phyloP scores from a whole-genome alignment of 2,329 filamentous ascomycete species.

The Colletotrichum somersetense region DNA sequence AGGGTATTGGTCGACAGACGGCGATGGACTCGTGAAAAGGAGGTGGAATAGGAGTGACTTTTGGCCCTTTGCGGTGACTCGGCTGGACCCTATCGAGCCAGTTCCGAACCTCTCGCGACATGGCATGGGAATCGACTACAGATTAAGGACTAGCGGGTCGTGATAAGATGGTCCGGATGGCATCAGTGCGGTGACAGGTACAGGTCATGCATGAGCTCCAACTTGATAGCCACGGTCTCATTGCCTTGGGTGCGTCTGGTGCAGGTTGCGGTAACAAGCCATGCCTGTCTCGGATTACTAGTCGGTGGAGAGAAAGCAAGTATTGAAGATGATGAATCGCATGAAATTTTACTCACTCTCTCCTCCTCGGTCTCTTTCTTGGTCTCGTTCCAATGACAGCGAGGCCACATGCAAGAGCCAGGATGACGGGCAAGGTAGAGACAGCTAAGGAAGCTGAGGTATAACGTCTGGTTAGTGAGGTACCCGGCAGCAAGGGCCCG shows the following conservation, averaged over 20 bases:
- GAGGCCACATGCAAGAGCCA: constrained; percentile 26
- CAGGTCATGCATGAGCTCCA: constrained; percentile 34
- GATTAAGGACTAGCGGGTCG: constrained; percentile 26
- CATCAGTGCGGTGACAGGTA: constrained; percentile 37
- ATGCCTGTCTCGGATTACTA: constrained; percentile 16
- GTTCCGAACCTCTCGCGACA: constrained; percentile 27
- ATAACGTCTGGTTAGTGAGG: constrained; percentile 27
- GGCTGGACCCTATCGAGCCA: constrained; percentile 28
- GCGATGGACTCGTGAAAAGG: constrained; percentile 10
- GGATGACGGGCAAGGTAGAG: constrained; percentile 28
- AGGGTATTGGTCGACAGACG: constrained; percentile 8
- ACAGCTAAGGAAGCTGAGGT: constrained; percentile 8
- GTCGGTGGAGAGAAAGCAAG: background rate
- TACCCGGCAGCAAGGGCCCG: constrained; percentile 33
- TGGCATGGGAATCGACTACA: constrained; percentile 24
- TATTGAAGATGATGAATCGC: constrained; percentile 16
- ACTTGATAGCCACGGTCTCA: constrained; percentile 17
- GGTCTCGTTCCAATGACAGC: constrained; percentile 14
- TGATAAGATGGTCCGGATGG: constrained; percentile 33
- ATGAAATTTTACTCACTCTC: constrained; percentile 10
- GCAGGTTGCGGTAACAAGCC: constrained; percentile 28
- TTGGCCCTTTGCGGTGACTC: constrained; percentile 33
- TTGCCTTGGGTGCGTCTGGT: constrained; percentile 14
- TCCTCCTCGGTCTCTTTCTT: background rate
- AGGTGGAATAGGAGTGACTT: constrained; percentile 32